A percentile compares a stretch with the other conserved stretches of the same genome.
Conservation (phyloP, 2,329 filamentous ascomycete species). For the Phialophora expanda region DNA sequence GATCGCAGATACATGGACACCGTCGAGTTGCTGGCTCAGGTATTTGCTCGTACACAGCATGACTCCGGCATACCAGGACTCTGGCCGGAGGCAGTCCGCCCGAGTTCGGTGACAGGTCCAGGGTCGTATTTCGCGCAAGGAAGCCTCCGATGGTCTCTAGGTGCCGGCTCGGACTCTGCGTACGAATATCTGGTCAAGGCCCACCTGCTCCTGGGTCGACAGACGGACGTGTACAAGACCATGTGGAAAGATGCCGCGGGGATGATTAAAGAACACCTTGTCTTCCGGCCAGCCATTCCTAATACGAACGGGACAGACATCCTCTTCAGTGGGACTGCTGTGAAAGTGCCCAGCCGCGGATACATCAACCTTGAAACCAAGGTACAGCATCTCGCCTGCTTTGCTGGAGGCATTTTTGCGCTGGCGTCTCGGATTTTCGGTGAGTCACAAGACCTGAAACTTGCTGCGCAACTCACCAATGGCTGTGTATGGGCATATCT, state of each 20-base stretch:
- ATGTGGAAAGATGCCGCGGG: constrained; percentile 61
- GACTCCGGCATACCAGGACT: constrained; percentile 64
- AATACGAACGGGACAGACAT: constrained; percentile 50
- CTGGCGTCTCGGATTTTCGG: constrained; percentile 60
- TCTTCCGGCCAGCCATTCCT: constrained; percentile 58
- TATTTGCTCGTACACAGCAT: constrained; percentile 60
- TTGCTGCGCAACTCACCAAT: constrained; percentile 58
- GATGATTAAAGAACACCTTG: constrained; percentile 51
- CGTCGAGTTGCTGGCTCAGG: constrained; percentile 61
- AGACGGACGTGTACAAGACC: constrained; percentile 53
- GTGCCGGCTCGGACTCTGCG: constrained; percentile 28
- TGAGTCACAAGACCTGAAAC: constrained; percentile 54
- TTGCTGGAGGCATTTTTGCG: constrained; percentile 61
- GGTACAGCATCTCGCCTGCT: constrained; percentile 60
- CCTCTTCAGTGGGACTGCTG: constrained; percentile 53
- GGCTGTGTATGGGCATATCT: constrained; percentile 64
- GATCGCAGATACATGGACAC: constrained; percentile 67
- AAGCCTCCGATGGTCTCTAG: constrained; percentile 10
- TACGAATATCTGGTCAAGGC: constrained; percentile 44
- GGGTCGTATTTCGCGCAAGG: constrained; percentile 48
- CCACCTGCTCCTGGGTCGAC: constrained; percentile 50
- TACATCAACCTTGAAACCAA: constrained; percentile 46
- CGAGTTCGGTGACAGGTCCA: constrained; percentile 53
- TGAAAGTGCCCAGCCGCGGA: constrained; percentile 40
- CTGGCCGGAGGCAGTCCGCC: constrained; percentile 64